Evolutionary conservation across 768 basidiomycete species (phyloP).

Genomic region (Lentinula boryana): DNA sequence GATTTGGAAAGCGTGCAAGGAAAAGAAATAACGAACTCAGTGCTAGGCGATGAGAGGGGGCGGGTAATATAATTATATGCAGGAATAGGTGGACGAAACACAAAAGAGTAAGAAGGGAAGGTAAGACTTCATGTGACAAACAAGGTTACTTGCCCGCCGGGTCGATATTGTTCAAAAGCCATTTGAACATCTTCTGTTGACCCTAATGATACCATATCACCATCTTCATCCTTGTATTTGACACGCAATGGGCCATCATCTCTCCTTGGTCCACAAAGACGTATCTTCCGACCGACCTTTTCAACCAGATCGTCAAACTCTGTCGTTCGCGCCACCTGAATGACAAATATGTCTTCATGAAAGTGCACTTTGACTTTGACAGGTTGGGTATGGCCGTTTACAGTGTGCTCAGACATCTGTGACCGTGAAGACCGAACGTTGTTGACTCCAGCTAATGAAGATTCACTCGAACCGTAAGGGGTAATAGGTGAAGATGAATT

Average conservation of each 20-base stretch:
- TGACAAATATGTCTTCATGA: conserved; percentile 92
- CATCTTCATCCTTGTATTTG: conserved; percentile 90
- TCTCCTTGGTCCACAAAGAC: conserved; percentile 77
- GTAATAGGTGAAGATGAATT: conserved; percentile 85
- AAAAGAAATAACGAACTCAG: conserved; percentile 7
- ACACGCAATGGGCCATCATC: conserved; percentile 80
- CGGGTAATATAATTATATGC: conserved; percentile 6
- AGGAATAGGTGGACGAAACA: neutral
- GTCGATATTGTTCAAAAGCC: conserved; percentile 81
- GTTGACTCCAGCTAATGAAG: conserved; percentile 50
- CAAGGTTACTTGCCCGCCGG: conserved; percentile 76
- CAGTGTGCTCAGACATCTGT: conserved; percentile 42
- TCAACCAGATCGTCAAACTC: conserved; percentile 82
- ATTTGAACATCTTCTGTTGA: conserved; percentile 93
- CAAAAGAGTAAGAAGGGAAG: neutral
- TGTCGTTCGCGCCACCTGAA: conserved; percentile 77
- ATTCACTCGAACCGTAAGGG: conserved; percentile 86
- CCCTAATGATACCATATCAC: conserved; percentile 81
- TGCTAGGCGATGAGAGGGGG: conserved; percentile 8
- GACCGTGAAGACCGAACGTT: conserved; percentile 36
- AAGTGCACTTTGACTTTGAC: conserved; percentile 95
- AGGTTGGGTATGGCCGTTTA: conserved; percentile 24
- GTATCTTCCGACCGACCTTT: conserved; percentile 89
- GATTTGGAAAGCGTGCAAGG: conserved; percentile 6
- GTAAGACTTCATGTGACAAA: conserved; percentile 57